Evolutionary conservation across 2,329 filamentous ascomycete genomes (phyloP).

Genomic region (Apiospora pterosperma): DNA sequence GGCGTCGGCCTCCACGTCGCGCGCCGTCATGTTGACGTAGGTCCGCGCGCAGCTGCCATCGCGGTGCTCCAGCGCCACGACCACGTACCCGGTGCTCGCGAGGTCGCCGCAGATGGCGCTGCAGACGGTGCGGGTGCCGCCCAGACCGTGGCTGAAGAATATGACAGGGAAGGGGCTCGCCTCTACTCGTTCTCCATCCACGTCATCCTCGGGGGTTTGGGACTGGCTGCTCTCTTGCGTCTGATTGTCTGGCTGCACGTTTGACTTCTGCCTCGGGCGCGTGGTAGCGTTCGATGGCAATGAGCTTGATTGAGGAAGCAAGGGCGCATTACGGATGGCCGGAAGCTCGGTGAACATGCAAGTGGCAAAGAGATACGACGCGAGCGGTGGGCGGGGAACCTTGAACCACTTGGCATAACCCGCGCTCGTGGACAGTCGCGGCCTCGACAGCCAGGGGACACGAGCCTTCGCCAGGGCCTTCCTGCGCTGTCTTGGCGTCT

Average conservation of each 20-base stretch:
- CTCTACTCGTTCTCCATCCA: no score
- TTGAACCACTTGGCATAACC: background rate
- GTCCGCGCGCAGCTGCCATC: background rate
- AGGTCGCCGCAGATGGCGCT: background rate
- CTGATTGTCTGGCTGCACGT: background rate
- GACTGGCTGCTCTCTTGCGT: background rate
- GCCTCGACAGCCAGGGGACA: background rate
- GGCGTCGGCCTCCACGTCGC: background rate
- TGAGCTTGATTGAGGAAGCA: background rate
- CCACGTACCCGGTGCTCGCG: background rate
- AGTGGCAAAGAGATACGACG: background rate
- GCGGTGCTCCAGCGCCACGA: background rate
- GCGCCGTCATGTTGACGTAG: background rate
- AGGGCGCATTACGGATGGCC: background rate
- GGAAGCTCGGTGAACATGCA: background rate
- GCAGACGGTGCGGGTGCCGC: background rate
- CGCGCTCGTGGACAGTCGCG: background rate
- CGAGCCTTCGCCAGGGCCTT: background rate
- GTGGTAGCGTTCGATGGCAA: background rate
- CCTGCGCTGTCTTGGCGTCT: background rate
- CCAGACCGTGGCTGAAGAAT: background rate
- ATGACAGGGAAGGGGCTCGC: background rate
- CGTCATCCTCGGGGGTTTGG: background rate
- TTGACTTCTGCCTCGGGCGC: no score
- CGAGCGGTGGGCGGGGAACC: background rate